Conservation (phyloP, 148 eudicot species). For the Spergularia bocconei region DNA sequence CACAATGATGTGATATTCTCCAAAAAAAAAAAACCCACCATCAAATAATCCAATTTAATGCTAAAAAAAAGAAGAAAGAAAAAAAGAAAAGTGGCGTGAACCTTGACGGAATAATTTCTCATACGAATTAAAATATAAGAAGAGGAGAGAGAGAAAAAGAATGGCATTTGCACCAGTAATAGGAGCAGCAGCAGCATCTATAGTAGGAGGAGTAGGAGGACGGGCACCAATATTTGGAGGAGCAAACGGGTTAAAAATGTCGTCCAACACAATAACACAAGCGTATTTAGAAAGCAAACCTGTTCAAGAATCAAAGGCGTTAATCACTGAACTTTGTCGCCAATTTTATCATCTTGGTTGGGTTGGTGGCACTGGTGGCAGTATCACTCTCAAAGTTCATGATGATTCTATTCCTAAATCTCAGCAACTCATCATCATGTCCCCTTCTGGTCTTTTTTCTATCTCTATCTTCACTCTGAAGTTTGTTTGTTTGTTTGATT, state of each 20-base stretch:
- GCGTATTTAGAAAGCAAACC: constrained; percentile 62
- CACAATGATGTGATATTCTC: too few relatives aligned
- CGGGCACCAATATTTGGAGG: not conserved
- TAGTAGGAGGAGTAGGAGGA: not conserved
- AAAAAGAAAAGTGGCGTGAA: not conserved
- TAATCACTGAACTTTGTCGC: constrained; percentile 85
- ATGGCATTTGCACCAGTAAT: constrained; percentile 35
- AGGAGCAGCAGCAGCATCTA: constrained; percentile 36
- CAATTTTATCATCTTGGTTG: constrained; percentile 88
- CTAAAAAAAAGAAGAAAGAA: too few relatives aligned
- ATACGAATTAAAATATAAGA: not conserved
- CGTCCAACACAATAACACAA: constrained; percentile 36
- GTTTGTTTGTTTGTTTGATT: constrained; percentile 8
- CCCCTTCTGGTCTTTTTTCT: constrained; percentile 73
- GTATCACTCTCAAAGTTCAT: constrained; percentile 89
- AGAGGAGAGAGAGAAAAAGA: not conserved
- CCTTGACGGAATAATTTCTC: not conserved
- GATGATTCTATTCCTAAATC: constrained; percentile 76
- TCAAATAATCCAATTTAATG: too few relatives aligned
- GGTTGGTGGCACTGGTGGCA: constrained; percentile 99
- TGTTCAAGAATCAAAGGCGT: constrained; percentile 60
- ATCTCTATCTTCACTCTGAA: not conserved
- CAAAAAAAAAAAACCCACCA: too few relatives aligned
- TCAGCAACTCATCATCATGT: constrained; percentile 85
- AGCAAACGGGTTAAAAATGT: constrained; percentile 40